Base-by-base conservation (phyloP, 2,329 filamentous ascomycete species). In the Colletotrichum sp. region DNA sequence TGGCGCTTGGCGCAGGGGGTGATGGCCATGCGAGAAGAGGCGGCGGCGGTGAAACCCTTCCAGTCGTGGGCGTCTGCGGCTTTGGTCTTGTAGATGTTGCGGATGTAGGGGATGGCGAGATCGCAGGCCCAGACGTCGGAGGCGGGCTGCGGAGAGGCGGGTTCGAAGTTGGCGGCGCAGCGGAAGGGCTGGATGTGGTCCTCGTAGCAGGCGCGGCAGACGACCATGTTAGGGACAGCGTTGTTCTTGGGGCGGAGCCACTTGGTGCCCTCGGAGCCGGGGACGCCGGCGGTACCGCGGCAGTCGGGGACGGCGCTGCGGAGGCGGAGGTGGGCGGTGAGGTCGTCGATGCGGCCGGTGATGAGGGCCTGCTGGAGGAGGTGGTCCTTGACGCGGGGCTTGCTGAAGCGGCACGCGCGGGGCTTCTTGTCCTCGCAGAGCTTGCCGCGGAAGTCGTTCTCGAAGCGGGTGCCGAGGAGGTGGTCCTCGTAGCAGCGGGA, bases 131-230 rank as follows among this genome's bases (percentile, higher is more conserved):
- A 87, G 6, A 79, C 78, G 7, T 82, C 81, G 0, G 79, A 67
- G 0, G 77, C 76, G 0, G 76, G 77, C 71, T 85, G 85, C 2
- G 36, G 60, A 1, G 79, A 21, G 1, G 68, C 57, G 0, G 78
- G 79, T 1, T 78, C 78, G n/a, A 87, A 86, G 1, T 73, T 78
- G 5, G 76, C 18, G 10, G 83, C 83, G 18, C 86, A 84, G 0
- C 79, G 13, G 0, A 80, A 82, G 0, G 79, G 81, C 1, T 72
- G 78, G 5, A 86, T 75, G 1, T 75, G 66, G 55, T 87, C 84
- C 15, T 85, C 80, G 72, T 83, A 84, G 66, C 86, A 87, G 6
- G 85, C 82, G 34, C 86, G 81, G 34, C 86, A 87, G 0, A 83
- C 78, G 4, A 87, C 78, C 30, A 87, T 82, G 1, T 82, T 81